These are phyloP conservation scores for Talaromyces marneffei DNA, from an alignment of 2,329 filamentous ascomycete genomes.

Conservation along the genomic window DNA sequence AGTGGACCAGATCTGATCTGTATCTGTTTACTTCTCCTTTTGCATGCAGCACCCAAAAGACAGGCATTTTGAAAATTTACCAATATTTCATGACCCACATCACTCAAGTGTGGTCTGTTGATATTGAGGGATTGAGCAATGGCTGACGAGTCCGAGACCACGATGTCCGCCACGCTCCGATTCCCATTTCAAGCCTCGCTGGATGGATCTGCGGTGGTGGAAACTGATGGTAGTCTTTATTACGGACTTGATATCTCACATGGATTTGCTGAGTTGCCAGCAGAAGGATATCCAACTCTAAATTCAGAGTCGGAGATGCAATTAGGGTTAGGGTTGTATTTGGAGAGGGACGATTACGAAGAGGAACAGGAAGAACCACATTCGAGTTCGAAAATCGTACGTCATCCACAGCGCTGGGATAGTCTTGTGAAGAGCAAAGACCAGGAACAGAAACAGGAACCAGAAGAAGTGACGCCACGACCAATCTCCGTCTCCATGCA, in stretches of 20 bases:
- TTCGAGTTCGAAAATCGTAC: background rate
- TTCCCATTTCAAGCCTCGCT: constrained; percentile 13
- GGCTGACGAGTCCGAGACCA: constrained; percentile 12
- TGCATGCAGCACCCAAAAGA: background rate
- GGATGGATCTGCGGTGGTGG: background rate
- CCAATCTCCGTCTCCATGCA: constrained; percentile 1
- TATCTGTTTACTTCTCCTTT: background rate
- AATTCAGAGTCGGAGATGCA: background rate
- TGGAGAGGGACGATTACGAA: background rate
- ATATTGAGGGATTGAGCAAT: background rate
- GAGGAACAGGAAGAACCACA: background rate
- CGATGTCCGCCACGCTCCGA: constrained; percentile 12
- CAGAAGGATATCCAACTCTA: background rate
- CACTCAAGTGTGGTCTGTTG: too few relatives aligned
- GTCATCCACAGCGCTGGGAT: background rate
- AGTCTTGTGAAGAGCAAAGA: background rate
- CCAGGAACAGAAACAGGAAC: background rate
- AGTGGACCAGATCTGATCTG: background rate
- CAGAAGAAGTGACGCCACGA: background rate
- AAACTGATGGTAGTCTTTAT: background rate
- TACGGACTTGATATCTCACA: constrained; percentile 5
- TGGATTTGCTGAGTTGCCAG: background rate
- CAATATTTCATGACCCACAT: background rate
- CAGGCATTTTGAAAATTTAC: background rate
- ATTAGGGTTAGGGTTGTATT: background rate